Base-by-base conservation (phyloP, 352 stramenopile species). In the Phytophthora pistaciae region DNA sequence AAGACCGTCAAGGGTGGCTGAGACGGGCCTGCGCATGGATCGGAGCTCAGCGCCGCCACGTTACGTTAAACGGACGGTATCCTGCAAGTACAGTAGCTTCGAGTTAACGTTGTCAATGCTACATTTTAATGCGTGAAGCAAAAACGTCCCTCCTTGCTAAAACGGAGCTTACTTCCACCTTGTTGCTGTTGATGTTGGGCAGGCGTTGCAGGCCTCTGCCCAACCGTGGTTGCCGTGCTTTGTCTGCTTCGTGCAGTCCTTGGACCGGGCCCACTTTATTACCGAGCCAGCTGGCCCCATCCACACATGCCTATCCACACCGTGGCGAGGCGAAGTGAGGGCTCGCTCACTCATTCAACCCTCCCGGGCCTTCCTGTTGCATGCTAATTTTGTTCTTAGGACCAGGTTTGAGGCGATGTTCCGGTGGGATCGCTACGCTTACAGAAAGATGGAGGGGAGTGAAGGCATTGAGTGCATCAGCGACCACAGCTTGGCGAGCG, bases 1-100 rank as follows among this genome's bases (percentile, higher is more conserved):
- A 81, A 80, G 68, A 53, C 68, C 11, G 25, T 55, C 46, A 79
- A 79, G 73, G 56, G 52, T 33, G 63, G 68, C 16, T 72, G 31
- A 72, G 49, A 29, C 49, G 21, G 31, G 46, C 9, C 36, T 18
- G 36, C 36, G 36, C 36, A 42, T 42, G 36, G 36, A 42, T 42
- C 36, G 36, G 36, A 7, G 36, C 29, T 33, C 29, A 42, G 11
- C 36, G 36, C 36, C 36, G 11, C 36, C 36, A 42, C 36, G 36
- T 42, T 42, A 18, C 36, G 36, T 42, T 42, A 42, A 42, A 42
- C 36, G 13, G 14, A 42, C 5, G 36, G 36, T 33, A 42, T 42
- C 4, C 36, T 18, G 36, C 0, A 42, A 16, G 14, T 38, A 38
- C 31, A 13, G 31, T 42, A 42, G 36, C 11, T 42, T 42, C 36